Evolutionary conservation across 768 basidiomycete species (phyloP).

Genomic region (Serendipita sp.): DNA sequence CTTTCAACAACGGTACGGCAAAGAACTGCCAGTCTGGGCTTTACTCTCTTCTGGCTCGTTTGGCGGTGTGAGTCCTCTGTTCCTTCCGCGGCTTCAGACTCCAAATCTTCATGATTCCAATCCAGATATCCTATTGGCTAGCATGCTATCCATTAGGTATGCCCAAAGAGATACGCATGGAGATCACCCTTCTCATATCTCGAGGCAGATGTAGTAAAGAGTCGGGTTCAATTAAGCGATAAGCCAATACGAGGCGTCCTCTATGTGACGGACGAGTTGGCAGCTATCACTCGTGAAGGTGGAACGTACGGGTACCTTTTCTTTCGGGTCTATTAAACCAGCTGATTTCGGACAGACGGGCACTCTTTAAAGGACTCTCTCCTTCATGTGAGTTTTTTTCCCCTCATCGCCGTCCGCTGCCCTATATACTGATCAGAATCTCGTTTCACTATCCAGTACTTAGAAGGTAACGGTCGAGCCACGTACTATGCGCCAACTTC

Average conservation of each 20-base stretch:
- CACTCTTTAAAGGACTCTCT: constrained; percentile 57
- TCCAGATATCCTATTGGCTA: constrained; percentile 80
- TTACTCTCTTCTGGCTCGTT: constrained; percentile 68
- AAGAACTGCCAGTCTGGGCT: constrained; percentile 69
- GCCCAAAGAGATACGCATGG: not conserved
- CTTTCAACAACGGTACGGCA: constrained; percentile 48
- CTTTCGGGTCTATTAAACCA: too few relatives aligned
- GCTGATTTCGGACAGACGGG: constrained; percentile 30
- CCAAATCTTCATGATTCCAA: too few relatives aligned
- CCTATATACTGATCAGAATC: not conserved
- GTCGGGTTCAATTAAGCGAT: constrained; percentile 65
- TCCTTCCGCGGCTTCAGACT: too few relatives aligned
- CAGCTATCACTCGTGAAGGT: constrained; percentile 47
- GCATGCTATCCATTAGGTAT: constrained; percentile 77
- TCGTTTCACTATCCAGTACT: constrained; percentile 29
- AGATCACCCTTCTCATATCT: not conserved
- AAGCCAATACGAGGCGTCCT: constrained; percentile 57
- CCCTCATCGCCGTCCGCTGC: not conserved
- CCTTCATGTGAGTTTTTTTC: constrained; percentile 68
- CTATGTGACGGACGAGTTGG: constrained; percentile 65
- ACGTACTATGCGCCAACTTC: too few relatives aligned
- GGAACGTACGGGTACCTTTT: constrained; percentile 40
- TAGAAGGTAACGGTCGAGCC: constrained; percentile 34
- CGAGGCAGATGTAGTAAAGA: constrained; percentile 70
- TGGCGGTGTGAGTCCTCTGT: constrained; percentile 66